Evolutionary conservation across 2,329 filamentous ascomycete genomes (phyloP).

Genomic region (Scedosporium minutisporum): DNA sequence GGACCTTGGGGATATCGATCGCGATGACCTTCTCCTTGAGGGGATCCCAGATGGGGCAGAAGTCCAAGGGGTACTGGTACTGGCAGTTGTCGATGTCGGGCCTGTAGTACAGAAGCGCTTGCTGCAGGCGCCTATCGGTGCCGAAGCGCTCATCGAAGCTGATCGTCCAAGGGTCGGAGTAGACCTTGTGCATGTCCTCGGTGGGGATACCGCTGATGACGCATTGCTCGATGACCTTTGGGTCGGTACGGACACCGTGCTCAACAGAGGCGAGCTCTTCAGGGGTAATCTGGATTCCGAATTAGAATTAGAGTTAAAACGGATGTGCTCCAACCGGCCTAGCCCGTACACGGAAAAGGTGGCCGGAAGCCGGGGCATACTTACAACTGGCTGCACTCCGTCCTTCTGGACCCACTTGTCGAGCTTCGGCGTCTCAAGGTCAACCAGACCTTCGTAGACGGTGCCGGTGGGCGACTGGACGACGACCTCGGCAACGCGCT

Average conservation of each 20-base stretch:
- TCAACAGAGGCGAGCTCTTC: constrained; percentile 81
- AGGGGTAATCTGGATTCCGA: constrained; percentile 63
- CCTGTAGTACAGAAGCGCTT: constrained; percentile 92
- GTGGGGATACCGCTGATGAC: constrained; percentile 68
- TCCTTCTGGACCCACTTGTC: constrained; percentile 65
- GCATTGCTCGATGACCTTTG: constrained; percentile 86
- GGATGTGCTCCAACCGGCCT: no score
- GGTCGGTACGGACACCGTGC: constrained; percentile 62
- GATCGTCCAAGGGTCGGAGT: constrained; percentile 94
- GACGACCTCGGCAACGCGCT: constrained; percentile 71
- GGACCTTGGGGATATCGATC: constrained; percentile 72
- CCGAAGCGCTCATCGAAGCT: constrained; percentile 88
- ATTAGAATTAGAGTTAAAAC: not conserved
- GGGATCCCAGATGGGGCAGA: constrained; percentile 83
- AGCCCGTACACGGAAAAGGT: not conserved
- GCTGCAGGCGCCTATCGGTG: constrained; percentile 68
- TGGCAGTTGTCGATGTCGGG: constrained; percentile 78
- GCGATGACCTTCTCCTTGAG: constrained; percentile 69
- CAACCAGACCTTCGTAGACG: constrained; percentile 74
- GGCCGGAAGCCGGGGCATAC: constrained; percentile 13
- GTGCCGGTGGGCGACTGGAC: constrained; percentile 70
- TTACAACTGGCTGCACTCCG: constrained; percentile 70
- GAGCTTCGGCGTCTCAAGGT: constrained; percentile 58
- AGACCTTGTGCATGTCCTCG: constrained; percentile 88
- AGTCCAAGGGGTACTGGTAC: constrained; percentile 86